phyloP scores from a whole-genome alignment of 306 rosid species.

The Hippophae gyantsensis region DNA sequence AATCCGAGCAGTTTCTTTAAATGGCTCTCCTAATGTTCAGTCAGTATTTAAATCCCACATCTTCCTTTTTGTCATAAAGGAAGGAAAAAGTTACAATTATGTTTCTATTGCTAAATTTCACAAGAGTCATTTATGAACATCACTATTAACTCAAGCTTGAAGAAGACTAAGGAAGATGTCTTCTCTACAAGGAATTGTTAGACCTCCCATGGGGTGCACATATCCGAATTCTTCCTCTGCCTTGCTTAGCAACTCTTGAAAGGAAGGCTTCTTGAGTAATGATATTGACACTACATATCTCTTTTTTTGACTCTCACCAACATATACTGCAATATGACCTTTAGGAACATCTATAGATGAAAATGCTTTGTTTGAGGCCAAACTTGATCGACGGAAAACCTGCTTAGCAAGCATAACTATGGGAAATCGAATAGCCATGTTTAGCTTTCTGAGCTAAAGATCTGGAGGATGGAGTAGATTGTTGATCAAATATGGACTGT shows the following conservation, averaged over 20 bases:
- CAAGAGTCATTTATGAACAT: too few species aligned
- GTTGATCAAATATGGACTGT: too few species aligned
- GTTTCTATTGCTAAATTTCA: too few species aligned
- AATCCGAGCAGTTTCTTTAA: too few species aligned
- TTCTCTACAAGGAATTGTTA: conserved; percentile 23
- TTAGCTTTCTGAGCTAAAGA: too few species aligned
- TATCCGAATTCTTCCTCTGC: conserved; percentile 24
- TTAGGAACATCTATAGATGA: conserved; percentile 15
- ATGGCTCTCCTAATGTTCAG: too few species aligned
- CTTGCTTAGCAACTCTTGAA: conserved; percentile 4
- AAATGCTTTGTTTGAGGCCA: neutral
- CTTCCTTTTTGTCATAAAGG: too few species aligned
- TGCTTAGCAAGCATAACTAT: conserved; percentile 14
- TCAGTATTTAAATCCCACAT: too few species aligned
- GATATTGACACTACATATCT: conserved; percentile 25
- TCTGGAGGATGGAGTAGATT: too few species aligned
- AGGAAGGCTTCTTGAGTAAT: conserved; percentile 19
- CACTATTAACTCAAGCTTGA: too few species aligned
- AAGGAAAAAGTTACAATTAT: too few species aligned
- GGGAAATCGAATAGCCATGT: neutral
- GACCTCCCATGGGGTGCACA: conserved; percentile 22
- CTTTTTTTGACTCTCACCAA: conserved; percentile 28
- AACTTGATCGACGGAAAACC: neutral
- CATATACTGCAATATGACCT: conserved; percentile 36
- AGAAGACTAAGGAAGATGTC: conserved; percentile 6